These are phyloP conservation scores for Hymenoscyphus albidus DNA, from an alignment of 2,329 filamentous ascomycete species.

Conservation along the genomic window DNA sequence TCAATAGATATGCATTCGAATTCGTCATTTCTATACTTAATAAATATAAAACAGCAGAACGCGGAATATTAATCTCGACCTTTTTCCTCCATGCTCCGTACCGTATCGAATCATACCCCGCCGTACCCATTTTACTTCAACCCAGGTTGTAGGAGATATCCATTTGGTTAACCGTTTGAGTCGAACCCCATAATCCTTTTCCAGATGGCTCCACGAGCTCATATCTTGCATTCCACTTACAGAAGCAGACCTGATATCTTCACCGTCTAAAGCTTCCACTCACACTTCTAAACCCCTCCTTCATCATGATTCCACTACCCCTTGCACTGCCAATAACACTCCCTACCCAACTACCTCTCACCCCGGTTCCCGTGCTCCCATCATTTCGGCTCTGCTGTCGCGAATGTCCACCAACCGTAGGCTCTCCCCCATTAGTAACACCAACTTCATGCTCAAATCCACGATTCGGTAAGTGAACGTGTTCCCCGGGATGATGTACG, in stretches of 20 bases:
- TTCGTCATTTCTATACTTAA: too few species aligned
- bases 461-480: not conserved
- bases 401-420: not conserved
- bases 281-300: slow-evolving; percentile 6
- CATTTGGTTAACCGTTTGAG: too few species aligned
- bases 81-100: too few species aligned
- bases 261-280: slow-evolving; percentile 9
- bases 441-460: not conserved
- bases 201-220: too few species aligned
- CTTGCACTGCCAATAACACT: slow-evolving; percentile 9
- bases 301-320: slow-evolving; percentile 9
- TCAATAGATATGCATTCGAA: too few species aligned
- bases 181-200: too few species aligned
- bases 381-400: not conserved
- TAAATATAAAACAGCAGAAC: too few species aligned
- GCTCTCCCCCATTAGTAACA: not conserved
- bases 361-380: not conserved
- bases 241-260: not conserved
- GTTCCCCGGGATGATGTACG: not conserved
- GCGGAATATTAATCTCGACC: too few species aligned
- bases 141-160: too few species aligned
- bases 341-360: slow-evolving; percentile 3
- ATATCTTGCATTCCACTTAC: too few species aligned
- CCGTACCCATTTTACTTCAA: too few species aligned
- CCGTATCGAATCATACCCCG: too few species aligned